Conservation (phyloP, 2,329 filamentous ascomycete species). For the Sordariomycetes sp. region DNA sequence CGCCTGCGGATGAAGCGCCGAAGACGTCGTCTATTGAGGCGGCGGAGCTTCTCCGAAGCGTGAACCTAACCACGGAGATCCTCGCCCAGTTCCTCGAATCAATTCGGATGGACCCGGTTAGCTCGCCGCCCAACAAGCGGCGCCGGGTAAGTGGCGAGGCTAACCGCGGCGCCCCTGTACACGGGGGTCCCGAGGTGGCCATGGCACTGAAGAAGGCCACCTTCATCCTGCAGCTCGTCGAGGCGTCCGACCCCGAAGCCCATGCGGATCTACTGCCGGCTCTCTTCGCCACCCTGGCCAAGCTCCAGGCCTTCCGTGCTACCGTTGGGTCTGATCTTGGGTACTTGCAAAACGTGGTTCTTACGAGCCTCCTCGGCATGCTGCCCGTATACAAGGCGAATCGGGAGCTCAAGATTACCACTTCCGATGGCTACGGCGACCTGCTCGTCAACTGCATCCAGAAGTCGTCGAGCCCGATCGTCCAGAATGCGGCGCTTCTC, state of each 20-base stretch:
- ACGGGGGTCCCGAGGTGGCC: slow-evolving; percentile 52
- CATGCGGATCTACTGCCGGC: slow-evolving; percentile 66
- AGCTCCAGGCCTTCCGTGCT: slow-evolving; percentile 73
- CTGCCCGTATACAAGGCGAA: slow-evolving; percentile 60
- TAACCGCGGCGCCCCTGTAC: slow-evolving; percentile 42
- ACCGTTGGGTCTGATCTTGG: slow-evolving; percentile 77
- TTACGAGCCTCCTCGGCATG: slow-evolving; percentile 73
- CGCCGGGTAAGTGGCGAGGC: slow-evolving; percentile 64
- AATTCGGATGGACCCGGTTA: slow-evolving; percentile 60
- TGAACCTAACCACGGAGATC: slow-evolving; percentile 61
- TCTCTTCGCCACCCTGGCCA: slow-evolving; percentile 74
- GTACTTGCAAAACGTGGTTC: slow-evolving; percentile 75
- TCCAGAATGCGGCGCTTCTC: slow-evolving; percentile 83
- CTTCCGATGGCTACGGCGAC: slow-evolving; percentile 72
- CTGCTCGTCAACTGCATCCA: slow-evolving; percentile 89
- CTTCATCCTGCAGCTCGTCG: slow-evolving; percentile 77
- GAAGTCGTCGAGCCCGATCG: slow-evolving; percentile 79
- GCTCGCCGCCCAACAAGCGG: slow-evolving; percentile 63
- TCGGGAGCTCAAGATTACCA: slow-evolving; percentile 54
- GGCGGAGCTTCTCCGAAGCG: slow-evolving; percentile 56
- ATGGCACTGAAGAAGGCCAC: slow-evolving; percentile 64
- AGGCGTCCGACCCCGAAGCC: slow-evolving; percentile 61
- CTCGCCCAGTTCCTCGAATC: slow-evolving; percentile 60
- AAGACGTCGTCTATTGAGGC: slow-evolving; percentile 33
- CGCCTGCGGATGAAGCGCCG: slow-evolving; percentile 17